These are phyloP conservation scores for Calonectria multiphialidica DNA, from an alignment of 2,329 filamentous ascomycete genomes.

Conservation along the genomic window DNA sequence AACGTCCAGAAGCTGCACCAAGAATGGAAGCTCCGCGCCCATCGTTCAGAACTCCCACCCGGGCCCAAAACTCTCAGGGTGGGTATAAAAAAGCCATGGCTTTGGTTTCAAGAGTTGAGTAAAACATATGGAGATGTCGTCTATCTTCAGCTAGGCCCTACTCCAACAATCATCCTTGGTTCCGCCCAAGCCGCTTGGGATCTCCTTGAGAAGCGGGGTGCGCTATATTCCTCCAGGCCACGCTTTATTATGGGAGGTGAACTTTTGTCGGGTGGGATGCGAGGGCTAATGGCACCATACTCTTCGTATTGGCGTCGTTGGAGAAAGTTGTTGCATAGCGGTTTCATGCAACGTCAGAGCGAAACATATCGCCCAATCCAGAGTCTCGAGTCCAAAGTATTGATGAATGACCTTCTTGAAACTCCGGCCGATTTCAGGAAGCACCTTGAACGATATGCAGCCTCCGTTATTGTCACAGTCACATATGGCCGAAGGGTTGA, in stretches of 20 bases:
- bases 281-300: constrained; percentile 59
- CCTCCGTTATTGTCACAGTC: constrained; percentile 56
- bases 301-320: constrained; percentile 56
- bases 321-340: constrained; percentile 56
- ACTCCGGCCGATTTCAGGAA: constrained; percentile 43
- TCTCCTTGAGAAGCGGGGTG: constrained; percentile 56
- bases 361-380: constrained; percentile 56
- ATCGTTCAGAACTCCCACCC: constrained; percentile 53
- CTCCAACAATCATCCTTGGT: constrained; percentile 56
- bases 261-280: constrained; percentile 54
- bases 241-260: constrained; percentile 61
- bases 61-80: constrained; percentile 52
- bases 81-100: constrained; percentile 55
- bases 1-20: constrained; percentile 46
- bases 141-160: constrained; percentile 56
- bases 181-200: constrained; percentile 58
- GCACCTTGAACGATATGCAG: constrained; percentile 46
- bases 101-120: constrained; percentile 56
- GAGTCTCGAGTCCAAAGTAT: constrained; percentile 54
- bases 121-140: constrained; percentile 55
- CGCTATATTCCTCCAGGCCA: constrained; percentile 58
- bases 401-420: constrained; percentile 53
- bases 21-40: constrained; percentile 53
- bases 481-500: constrained; percentile 52
- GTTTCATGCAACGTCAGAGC: constrained; percentile 58